These are phyloP conservation scores for Volvox africanus DNA, from an alignment of 139 green algal species.

Conservation along the genomic window DNA sequence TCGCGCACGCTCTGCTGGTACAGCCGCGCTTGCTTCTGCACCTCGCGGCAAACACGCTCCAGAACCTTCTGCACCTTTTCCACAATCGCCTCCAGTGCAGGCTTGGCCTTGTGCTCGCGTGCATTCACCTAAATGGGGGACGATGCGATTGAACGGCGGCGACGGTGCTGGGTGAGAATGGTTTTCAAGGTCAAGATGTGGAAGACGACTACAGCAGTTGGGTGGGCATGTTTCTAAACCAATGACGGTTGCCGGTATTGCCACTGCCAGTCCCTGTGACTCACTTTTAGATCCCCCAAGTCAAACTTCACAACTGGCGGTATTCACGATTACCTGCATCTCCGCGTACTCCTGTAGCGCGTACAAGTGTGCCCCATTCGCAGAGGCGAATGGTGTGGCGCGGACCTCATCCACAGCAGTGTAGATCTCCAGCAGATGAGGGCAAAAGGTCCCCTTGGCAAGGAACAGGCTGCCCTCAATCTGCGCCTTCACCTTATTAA, in stretches of 20 bases:
- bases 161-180: too few relatives aligned
- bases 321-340: slow-evolving; percentile 53
- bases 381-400: slow-evolving; percentile 57
- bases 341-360: slow-evolving; percentile 71
- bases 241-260: too few relatives aligned
- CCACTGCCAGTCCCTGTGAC: too few relatives aligned
- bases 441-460: slow-evolving; percentile 80
- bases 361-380: slow-evolving; percentile 70
- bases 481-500: slow-evolving; percentile 63
- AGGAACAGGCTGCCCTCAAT: slow-evolving; percentile 78
- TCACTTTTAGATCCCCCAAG: too few relatives aligned
- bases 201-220: too few relatives aligned
- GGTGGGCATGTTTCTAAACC: too few relatives aligned
- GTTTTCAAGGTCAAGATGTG: too few relatives aligned
- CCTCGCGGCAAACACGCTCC: slow-evolving; percentile 76
- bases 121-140: slow-evolving; percentile 60
- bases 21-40: slow-evolving; percentile 76
- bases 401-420: slow-evolving; percentile 61
- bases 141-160: too few relatives aligned
- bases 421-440: slow-evolving; percentile 70
- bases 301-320: too few relatives aligned
- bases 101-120: slow-evolving; percentile 77
- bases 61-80: slow-evolving; percentile 83
- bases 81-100: slow-evolving; percentile 72
- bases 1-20: slow-evolving; percentile 81